phyloP scores from a whole-genome alignment of 768 basidiomycete species.

The Cubamyces lactineus region DNA sequence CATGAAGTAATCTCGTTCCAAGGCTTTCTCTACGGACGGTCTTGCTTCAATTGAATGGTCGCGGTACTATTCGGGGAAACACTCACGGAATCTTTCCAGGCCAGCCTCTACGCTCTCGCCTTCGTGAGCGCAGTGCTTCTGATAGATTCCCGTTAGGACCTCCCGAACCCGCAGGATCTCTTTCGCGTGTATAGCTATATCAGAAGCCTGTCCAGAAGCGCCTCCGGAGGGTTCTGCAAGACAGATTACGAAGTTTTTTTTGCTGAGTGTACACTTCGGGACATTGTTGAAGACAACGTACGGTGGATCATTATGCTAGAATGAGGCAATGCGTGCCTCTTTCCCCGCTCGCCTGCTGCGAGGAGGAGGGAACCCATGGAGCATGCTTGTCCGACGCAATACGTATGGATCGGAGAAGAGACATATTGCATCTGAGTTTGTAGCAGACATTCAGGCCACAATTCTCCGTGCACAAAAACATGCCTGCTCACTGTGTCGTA shows the following conservation, averaged over 20 bases:
- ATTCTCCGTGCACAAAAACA: too few relatives aligned
- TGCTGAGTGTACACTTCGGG: background rate
- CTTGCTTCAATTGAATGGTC: background rate
- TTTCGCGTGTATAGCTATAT: constrained; percentile 97
- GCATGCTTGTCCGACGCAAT: constrained; percentile 93
- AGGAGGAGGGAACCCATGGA: constrained; percentile 96
- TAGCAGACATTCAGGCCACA: constrained; percentile 21
- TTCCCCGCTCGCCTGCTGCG: constrained; percentile 87
- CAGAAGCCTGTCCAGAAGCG: constrained; percentile 92
- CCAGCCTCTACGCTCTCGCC: constrained; percentile 68
- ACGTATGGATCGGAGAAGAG: constrained; percentile 93
- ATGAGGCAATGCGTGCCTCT: constrained; percentile 90
- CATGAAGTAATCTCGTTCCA: constrained; percentile 97
- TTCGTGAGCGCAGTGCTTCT: constrained; percentile 74
- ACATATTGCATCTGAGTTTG: constrained; percentile 91
- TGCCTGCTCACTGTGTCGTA: constrained; percentile 83
- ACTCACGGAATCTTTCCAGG: constrained; percentile 76
- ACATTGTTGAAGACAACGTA: constrained; percentile 40
- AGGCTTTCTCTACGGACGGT: constrained; percentile 64
- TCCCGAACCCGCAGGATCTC: constrained; percentile 92
- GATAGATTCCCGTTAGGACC: constrained; percentile 85
- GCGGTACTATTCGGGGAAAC: background rate
- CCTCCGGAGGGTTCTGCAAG: constrained; percentile 90
- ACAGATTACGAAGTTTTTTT: constrained; percentile 10
- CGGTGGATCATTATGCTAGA: constrained; percentile 99